Base-by-base conservation (phyloP, 2,329 filamentous ascomycete species). In the Podosphaera aphanis region DNA sequence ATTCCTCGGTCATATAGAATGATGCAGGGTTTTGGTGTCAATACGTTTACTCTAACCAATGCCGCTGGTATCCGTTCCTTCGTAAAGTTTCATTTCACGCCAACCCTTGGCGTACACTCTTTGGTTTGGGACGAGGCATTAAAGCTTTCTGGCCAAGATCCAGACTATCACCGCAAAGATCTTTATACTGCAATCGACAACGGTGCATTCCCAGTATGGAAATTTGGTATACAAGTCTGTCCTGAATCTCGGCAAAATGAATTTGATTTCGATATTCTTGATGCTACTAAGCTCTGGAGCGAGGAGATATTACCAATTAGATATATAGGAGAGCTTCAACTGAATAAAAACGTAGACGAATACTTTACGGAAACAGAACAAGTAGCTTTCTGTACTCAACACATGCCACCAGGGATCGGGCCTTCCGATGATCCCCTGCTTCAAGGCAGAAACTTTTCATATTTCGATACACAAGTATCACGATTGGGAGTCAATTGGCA, bases 21-120 rank as follows among this genome's bases (percentile, higher is more conserved):
- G 79, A 85, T 88, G 78, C 79, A 88, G 52, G 82, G 82, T 0
- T 88, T 86, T 47, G 81, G 82, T 46, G 82, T 88, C 53, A 85
- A 88, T 61, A 86, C 83, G 0, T 88, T 68, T 54, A 79, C 72
- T 0, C 66, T 85, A 2, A 65, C 67, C 49, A 84, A 84, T 49
- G 70, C 67, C 20, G 68, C 79, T 51, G 79, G 79, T 19, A 71
- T 81, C 57, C 69, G 77, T 1, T 67, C 71, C 47, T 84, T 85
- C 52, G 77, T 83, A 59, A 88, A 88, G 61, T 86, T 85, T 57
- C 73, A 78, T 57, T 85, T 71, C 55, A 84, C 73, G 0, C 80
- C 82, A 0, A 73, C 79, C 46, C 68, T 85, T 0, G 82, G 82
- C 45, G 77, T 84, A 0, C 55, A 57, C 61, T 81, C 76, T 1